Evolutionary conservation across 2,329 filamentous ascomycete genomes (phyloP).

Genomic region (Colletotrichum shisoi): DNA sequence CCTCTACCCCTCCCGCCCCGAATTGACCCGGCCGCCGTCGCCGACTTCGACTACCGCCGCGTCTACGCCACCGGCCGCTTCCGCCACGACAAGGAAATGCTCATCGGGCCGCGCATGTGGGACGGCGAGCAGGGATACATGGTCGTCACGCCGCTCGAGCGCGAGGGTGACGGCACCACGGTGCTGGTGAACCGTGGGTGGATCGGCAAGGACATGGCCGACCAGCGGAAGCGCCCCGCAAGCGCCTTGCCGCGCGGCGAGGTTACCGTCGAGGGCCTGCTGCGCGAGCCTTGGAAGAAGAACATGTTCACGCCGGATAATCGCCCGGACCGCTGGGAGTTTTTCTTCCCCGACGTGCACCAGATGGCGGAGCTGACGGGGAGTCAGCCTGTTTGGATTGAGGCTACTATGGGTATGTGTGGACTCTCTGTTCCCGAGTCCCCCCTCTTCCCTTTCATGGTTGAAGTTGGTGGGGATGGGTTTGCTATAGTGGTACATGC

Average conservation of each 20-base stretch:
- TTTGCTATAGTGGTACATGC: constrained; percentile 9
- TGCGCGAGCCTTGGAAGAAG: constrained; percentile 93
- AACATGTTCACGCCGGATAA: constrained; percentile 98
- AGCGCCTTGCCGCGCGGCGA: constrained; percentile 73
- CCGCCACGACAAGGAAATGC: constrained; percentile 93
- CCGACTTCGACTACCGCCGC: constrained; percentile 90
- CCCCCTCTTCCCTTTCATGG: too few species aligned
- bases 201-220: constrained; percentile 79
- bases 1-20: constrained; percentile 85
- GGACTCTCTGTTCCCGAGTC: background rate
- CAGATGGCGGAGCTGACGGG: constrained; percentile 88
- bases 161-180: constrained; percentile 67
- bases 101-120: constrained; percentile 86
- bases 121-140: constrained; percentile 91
- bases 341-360: constrained; percentile 92
- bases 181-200: constrained; percentile 91
- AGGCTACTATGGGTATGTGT: constrained; percentile 86
- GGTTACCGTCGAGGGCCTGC: constrained; percentile 81
- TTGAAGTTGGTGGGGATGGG: background rate
- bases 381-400: constrained; percentile 90
- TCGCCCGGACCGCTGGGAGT: constrained; percentile 80
- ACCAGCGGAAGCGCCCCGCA: constrained; percentile 67
- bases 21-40: constrained; percentile 80
- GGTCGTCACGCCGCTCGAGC: constrained; percentile 89
- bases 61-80: constrained; percentile 78